Percentiles rank a stretch among this genome's conserved stretches.
These are phyloP conservation scores for Acer saccharum DNA, from an alignment of 345 rosid genomes.

Conservation along the genomic window DNA sequence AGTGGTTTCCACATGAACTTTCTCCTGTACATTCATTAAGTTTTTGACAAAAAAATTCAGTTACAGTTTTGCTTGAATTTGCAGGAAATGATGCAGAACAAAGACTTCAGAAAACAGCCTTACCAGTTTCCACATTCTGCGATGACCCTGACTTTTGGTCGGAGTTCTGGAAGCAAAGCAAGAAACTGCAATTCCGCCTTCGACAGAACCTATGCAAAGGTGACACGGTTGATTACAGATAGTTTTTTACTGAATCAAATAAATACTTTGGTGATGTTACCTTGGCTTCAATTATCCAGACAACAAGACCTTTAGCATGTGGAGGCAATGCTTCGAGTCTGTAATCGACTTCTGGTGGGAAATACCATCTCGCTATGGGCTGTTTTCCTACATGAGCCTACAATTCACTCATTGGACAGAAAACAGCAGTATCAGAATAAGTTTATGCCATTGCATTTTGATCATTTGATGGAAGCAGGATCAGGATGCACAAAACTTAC, in stretches of 20 bases:
- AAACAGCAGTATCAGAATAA: neutral
- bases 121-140: constrained; percentile 96
- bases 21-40: constrained; percentile 49
- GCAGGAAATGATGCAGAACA: neutral
- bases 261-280: constrained; percentile 20
- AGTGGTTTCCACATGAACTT: constrained; percentile 88
- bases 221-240: neutral
- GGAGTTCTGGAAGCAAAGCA: constrained; percentile 80
- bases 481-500: constrained; percentile 34
- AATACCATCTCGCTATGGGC: constrained; percentile 96
- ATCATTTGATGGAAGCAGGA: neutral
- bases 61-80: neutral
- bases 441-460: neutral
- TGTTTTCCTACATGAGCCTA: constrained; percentile 94
- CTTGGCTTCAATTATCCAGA: constrained; percentile 96
- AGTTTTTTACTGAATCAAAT: neutral
- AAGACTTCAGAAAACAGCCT: neutral
- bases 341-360: constrained; percentile 89
- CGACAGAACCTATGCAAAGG: constrained; percentile 64
- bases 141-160: constrained; percentile 83
- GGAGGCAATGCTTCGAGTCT: constrained; percentile 76
- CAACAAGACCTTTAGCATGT: constrained; percentile 77
- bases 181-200: constrained; percentile 87
- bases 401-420: neutral
- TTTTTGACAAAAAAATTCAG: no score